These are phyloP conservation scores for Handroanthus guayacan DNA, from an alignment of 257 asterid species.

Conservation along the genomic window DNA sequence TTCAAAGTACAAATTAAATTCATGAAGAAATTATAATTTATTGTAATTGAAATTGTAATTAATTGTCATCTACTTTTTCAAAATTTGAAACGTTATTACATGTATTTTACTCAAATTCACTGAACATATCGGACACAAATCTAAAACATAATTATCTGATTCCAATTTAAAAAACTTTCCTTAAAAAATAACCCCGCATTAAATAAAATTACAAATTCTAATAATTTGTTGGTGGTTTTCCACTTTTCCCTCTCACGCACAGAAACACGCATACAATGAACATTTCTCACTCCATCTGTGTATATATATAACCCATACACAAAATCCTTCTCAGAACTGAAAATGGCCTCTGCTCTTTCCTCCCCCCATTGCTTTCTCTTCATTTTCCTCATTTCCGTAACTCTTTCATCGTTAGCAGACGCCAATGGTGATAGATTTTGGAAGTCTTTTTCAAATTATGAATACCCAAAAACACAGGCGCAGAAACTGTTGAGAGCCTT, in stretches of 20 bases:
- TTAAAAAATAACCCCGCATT: too few relatives aligned
- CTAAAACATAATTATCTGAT: too few relatives aligned
- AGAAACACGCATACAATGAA: slow-evolving; percentile 31
- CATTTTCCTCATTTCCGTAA: slow-evolving; percentile 25
- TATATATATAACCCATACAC: slow-evolving; percentile 26
- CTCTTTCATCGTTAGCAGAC: slow-evolving; percentile 38
- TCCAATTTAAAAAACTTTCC: too few relatives aligned
- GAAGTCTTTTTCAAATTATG: slow-evolving; percentile 25
- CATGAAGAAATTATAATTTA: not conserved
- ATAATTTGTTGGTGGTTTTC: too few relatives aligned
- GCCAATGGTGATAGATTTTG: not conserved
- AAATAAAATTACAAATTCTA: too few relatives aligned
- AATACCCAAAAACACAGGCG: slow-evolving; percentile 46
- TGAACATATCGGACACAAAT: too few relatives aligned
- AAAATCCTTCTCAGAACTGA: slow-evolving; percentile 20
- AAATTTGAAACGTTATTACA: too few relatives aligned
- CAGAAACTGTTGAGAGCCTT: slow-evolving; percentile 54
- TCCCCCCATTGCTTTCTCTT: slow-evolving; percentile 22
- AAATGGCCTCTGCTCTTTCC: slow-evolving; percentile 37
- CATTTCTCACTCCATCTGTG: slow-evolving; percentile 34
- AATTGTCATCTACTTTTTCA: too few relatives aligned
- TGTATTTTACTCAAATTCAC: too few relatives aligned
- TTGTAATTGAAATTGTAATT: too few relatives aligned
- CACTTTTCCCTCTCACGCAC: not conserved
- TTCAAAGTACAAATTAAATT: not conserved